These are phyloP conservation scores for Diplodia scrobiculata DNA, from an alignment of 2,329 filamentous ascomycete species.

Conservation along the genomic window DNA sequence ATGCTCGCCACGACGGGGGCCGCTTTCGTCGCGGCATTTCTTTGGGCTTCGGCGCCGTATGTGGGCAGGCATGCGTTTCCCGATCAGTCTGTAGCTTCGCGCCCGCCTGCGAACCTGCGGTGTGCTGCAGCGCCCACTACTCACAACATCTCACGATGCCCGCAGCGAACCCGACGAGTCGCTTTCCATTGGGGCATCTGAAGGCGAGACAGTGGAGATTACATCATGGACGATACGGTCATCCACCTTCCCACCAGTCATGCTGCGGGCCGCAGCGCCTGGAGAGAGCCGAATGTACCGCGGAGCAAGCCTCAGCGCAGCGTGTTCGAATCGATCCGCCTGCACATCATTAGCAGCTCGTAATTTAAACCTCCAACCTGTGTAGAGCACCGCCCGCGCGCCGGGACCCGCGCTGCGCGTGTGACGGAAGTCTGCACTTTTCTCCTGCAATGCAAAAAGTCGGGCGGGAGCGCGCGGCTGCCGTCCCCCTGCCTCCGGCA, in stretches of 20 bases:
- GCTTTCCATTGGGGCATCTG: not conserved
- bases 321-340: not conserved
- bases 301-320: slow-evolving; percentile 3
- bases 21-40: slow-evolving; percentile 2
- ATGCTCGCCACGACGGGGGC: slow-evolving; percentile 1
- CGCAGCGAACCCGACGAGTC: slow-evolving; percentile 6
- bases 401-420: slow-evolving; percentile 7
- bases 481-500: not conserved
- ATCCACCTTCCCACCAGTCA: not conserved
- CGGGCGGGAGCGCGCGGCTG: not conserved
- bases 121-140: slow-evolving; percentile 4
- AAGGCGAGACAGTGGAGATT: slow-evolving; percentile 7
- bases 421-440: slow-evolving; percentile 10
- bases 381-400: slow-evolving; percentile 2
- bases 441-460: not conserved
- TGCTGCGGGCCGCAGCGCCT: not conserved
- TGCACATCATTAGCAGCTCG: slow-evolving; percentile 21
- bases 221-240: slow-evolving; percentile 15
- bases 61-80: slow-evolving; percentile 19
- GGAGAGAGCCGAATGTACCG: not conserved
- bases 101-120: slow-evolving; percentile 19
- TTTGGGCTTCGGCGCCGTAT: not conserved
- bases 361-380: slow-evolving; percentile 1
- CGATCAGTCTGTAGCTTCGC: not conserved
- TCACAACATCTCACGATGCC: slow-evolving; percentile 16